Conservation (phyloP, 345 rosid genomes). For the Hibiscus syriacus region DNA sequence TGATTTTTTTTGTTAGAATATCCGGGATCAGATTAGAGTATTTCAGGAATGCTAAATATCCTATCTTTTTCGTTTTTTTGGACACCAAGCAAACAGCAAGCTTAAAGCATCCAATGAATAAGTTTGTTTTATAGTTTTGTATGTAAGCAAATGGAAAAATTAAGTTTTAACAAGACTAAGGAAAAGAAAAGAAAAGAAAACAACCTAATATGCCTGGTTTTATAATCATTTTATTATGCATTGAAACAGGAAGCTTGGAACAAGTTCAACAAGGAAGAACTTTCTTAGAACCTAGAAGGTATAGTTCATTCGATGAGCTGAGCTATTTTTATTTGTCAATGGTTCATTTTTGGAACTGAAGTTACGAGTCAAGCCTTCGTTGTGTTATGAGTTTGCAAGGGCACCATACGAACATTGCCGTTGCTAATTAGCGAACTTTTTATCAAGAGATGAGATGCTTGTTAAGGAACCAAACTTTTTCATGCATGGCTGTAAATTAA, state of each 20-base stretch:
- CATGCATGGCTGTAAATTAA: not conserved
- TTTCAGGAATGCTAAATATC: too few relatives aligned
- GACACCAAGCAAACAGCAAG: not conserved
- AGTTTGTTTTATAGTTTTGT: not conserved
- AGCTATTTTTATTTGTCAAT: not conserved
- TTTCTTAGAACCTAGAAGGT: conserved; percentile 14
- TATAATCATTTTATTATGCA: not conserved
- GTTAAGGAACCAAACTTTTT: not conserved
- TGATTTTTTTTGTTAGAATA: not conserved
- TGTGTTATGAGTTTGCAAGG: not conserved
- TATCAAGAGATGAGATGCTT: not conserved
- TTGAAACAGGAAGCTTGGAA: conserved; percentile 53
- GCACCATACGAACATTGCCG: too few relatives aligned
- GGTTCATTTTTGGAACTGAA: not conserved
- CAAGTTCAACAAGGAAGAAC: conserved; percentile 55
- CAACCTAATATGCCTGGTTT: too few relatives aligned
- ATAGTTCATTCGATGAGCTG: not conserved
- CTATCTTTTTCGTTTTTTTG: too few relatives aligned
- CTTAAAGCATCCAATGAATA: not conserved
- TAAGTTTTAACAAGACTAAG: not conserved
- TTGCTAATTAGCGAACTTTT: not conserved
- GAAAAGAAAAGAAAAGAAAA: not conserved
- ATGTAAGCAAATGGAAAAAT: not conserved
- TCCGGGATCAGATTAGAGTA: too few relatives aligned
- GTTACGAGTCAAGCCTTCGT: not conserved